Evolutionary conservation across 1,284 basidiomycete genomes (phyloP).

Genomic region (Clitocybe nebularis): DNA sequence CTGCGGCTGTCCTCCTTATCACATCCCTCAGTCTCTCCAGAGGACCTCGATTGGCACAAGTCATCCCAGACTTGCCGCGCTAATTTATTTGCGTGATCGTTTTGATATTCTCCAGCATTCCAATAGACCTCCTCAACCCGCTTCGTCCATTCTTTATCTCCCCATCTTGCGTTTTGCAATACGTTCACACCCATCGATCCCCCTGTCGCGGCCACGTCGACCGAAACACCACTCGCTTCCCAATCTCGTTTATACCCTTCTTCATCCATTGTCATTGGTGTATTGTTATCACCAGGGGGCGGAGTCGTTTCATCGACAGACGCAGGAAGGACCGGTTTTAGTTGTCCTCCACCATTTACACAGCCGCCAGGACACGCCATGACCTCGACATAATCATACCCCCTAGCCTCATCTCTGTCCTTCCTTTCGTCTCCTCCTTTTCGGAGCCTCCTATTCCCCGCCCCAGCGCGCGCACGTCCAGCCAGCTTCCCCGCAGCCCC

Average conservation of each 20-base stretch:
- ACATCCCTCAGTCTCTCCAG: conserved; percentile 27
- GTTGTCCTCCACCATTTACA: conserved; percentile 96
- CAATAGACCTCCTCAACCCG: conserved; percentile 21
- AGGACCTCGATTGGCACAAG: conserved; percentile 20
- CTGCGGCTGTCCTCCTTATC: conserved; percentile 29
- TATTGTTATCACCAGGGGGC: no score
- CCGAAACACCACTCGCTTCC: conserved; percentile 44
- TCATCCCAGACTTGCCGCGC: conserved; percentile 19
- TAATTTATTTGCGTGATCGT: conserved; percentile 19
- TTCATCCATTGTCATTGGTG: conserved; percentile 35
- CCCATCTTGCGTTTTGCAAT: conserved; percentile 52
- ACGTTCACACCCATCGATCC: conserved; percentile 26
- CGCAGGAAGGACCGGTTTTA: conserved; percentile 49
- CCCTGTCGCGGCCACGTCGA: conserved; percentile 28
- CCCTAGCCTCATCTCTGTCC: conserved; percentile 42
- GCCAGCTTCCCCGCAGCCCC: conserved; percentile 62
- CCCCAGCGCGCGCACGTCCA: conserved; percentile 28
- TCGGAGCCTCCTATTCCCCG: conserved; percentile 28
- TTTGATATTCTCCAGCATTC: no score
- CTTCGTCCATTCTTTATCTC: conserved; percentile 26
- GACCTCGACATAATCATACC: conserved; percentile 96
- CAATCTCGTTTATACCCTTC: conserved; percentile 60
- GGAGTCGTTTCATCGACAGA: conserved; percentile 18
- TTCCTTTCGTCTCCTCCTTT: conserved; percentile 26
- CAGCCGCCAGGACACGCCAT: conserved; percentile 99